Evolutionary conservation across 768 basidiomycete genomes (phyloP).

Genomic region (Boletales sp.): DNA sequence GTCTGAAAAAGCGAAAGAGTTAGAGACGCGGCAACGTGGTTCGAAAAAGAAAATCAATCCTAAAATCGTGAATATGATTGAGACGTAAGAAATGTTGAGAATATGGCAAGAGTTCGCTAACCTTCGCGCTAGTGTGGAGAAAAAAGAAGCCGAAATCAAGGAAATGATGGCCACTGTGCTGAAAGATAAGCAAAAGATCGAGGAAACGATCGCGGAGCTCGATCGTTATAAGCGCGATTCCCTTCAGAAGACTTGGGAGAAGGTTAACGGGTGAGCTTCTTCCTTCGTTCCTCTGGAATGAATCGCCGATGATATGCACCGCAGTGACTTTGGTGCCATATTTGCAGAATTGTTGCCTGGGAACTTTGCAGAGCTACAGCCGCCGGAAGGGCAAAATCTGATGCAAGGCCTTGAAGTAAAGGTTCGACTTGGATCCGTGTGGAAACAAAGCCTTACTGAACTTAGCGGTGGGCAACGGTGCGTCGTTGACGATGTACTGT

Average conservation of each 20-base stretch:
- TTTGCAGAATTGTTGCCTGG: constrained; percentile 94
- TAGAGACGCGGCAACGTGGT: constrained; percentile 74
- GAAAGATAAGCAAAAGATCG: constrained; percentile 93
- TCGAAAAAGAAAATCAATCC: constrained; percentile 96
- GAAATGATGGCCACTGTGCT: constrained; percentile 87
- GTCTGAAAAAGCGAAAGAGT: constrained; percentile 62
- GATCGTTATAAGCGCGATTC: constrained; percentile 94
- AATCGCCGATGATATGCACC: background rate
- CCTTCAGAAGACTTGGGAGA: constrained; percentile 91
- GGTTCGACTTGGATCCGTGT: constrained; percentile 88
- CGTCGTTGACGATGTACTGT: constrained; percentile 18
- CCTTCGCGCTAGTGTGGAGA: constrained; percentile 69
- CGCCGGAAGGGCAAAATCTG: constrained; percentile 90
- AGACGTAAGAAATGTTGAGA: constrained; percentile 54
- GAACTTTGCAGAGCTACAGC: constrained; percentile 92
- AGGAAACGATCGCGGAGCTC: constrained; percentile 87
- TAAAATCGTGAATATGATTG: constrained; percentile 95
- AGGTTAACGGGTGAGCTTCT: constrained; percentile 75
- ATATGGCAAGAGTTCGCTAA: background rate
- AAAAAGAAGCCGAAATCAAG: constrained; percentile 80
- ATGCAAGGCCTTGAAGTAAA: constrained; percentile 97
- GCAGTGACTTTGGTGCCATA: constrained; percentile 92
- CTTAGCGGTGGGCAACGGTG: constrained; percentile 96
- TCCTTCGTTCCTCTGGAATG: background rate
- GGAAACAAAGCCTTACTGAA: constrained; percentile 98